Conservation (phyloP, 495 filamentous ascomycete species). For the Amorphotheca resinae region DNA sequence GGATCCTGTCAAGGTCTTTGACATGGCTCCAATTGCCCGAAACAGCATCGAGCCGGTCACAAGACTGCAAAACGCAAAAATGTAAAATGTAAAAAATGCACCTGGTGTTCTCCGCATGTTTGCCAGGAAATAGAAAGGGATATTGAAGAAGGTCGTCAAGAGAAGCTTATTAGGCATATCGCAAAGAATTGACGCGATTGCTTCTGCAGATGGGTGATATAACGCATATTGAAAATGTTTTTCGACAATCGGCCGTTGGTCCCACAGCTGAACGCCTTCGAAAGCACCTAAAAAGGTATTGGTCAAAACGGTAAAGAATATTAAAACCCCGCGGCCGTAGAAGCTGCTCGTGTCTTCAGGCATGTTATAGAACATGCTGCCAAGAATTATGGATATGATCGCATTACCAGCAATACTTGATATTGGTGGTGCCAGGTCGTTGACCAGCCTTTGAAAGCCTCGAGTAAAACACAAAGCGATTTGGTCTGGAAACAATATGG, state of each 20-base stretch:
- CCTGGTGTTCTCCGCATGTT: conserved; percentile 60
- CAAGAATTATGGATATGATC: conserved; percentile 31
- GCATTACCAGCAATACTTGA: conserved; percentile 56
- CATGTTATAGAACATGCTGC: conserved; percentile 35
- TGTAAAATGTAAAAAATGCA: conserved; percentile 69
- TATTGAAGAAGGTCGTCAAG: conserved; percentile 39
- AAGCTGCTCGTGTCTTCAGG: conserved; percentile 37
- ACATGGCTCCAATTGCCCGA: conserved; percentile 63
- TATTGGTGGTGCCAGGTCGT: conserved; percentile 57
- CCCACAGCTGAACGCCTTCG: conserved; percentile 50
- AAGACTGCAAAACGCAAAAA: conserved; percentile 54
- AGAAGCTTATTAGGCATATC: conserved; percentile 53
- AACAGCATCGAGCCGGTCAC: conserved; percentile 68
- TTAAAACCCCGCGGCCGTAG: conserved; percentile 30
- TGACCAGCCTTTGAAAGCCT: conserved; percentile 53
- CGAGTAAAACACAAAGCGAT: conserved; percentile 39
- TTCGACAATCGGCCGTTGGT: conserved; percentile 81
- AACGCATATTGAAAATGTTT: conserved; percentile 82
- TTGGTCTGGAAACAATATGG: conserved; percentile 41
- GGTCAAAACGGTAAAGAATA: conserved; percentile 68
- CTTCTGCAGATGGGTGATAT: conserved; percentile 83
- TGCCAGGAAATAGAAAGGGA: conserved; percentile 74
- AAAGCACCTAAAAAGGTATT: conserved; percentile 62
- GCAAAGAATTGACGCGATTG: conserved; percentile 65
- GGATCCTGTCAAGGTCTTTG: conserved; percentile 63